Conservation (phyloP, 257 asterid species). For the Solanum sitiens region DNA sequence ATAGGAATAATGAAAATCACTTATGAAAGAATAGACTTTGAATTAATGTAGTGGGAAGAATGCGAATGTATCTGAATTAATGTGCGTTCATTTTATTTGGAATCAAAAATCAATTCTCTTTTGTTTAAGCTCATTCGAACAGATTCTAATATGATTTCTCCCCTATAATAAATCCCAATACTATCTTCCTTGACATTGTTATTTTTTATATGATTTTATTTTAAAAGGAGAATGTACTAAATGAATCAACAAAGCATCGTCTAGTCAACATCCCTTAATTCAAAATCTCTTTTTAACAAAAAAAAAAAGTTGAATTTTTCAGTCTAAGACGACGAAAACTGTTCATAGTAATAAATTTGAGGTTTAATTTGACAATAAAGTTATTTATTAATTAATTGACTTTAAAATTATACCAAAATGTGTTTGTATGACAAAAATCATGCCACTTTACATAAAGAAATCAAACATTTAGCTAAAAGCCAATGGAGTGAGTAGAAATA, state of each 20-base stretch:
- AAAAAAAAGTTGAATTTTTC: not conserved
- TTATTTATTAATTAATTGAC: not conserved
- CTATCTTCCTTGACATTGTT: too few relatives aligned
- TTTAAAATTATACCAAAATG: not conserved
- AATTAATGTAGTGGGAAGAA: too few relatives aligned
- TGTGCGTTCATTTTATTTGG: too few relatives aligned
- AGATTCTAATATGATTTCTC: too few relatives aligned
- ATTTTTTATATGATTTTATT: too few relatives aligned
- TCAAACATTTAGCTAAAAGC: not conserved
- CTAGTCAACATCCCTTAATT: not conserved
- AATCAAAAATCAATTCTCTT: too few relatives aligned
- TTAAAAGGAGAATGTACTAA: too few relatives aligned
- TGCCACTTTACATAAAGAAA: not conserved
- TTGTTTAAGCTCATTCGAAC: too few relatives aligned
- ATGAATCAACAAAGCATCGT: too few relatives aligned
- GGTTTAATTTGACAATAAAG: not conserved
- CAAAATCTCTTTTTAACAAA: not conserved
- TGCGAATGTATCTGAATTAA: too few relatives aligned
- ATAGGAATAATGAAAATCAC: not conserved
- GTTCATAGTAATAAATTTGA: not conserved
- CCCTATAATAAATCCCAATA: too few relatives aligned
- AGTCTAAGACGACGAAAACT: not conserved
- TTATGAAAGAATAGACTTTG: not conserved
- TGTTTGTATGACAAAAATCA: not conserved
- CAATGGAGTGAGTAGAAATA: not conserved